Conservation (phyloP, 2,329 filamentous ascomycete species). For the Nectriaceae sp. region DNA sequence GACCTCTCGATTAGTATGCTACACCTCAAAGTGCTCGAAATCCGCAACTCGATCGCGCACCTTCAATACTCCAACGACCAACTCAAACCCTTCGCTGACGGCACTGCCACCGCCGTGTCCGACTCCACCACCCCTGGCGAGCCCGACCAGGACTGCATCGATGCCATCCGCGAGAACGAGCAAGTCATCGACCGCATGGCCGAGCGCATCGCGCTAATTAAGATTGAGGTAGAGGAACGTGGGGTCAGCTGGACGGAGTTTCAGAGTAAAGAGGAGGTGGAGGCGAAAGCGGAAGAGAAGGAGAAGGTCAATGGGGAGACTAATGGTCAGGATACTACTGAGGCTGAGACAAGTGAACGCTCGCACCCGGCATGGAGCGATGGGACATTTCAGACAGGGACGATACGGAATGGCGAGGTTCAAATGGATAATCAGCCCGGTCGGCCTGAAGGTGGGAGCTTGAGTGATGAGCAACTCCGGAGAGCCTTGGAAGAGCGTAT, state of each 20-base stretch:
- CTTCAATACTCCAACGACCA: conserved; percentile 74
- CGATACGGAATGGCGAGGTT: conserved; percentile 52
- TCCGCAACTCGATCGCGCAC: conserved; percentile 74
- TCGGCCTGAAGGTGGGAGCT: conserved; percentile 42
- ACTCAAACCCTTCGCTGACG: conserved; percentile 67
- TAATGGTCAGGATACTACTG: too few species aligned
- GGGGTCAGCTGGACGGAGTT: conserved; percentile 61
- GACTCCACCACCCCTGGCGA: conserved; percentile 12
- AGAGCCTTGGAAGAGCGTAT: conserved; percentile 57
- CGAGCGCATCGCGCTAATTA: conserved; percentile 64
- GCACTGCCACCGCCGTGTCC: conserved; percentile 36
- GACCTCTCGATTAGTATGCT: conserved; percentile 67
- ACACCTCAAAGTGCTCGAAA: conserved; percentile 73
- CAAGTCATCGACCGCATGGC: conserved; percentile 68
- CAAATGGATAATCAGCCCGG: conserved; percentile 39
- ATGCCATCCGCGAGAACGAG: conserved; percentile 74
- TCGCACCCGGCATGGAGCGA: conserved; percentile 57
- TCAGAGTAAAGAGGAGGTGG: conserved; percentile 46
- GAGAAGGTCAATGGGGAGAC: conserved; percentile 18
- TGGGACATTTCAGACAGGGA: conserved; percentile 64
- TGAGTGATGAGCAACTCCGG: conserved; percentile 62
- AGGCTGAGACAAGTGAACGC: conserved; percentile 14
- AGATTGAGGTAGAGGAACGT: conserved; percentile 62
- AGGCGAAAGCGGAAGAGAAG: conserved; percentile 33
- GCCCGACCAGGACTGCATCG: conserved; percentile 69